Base-by-base conservation (phyloP, 1,139 yeast genomes). In the Nematodospora anomalae region DNA sequence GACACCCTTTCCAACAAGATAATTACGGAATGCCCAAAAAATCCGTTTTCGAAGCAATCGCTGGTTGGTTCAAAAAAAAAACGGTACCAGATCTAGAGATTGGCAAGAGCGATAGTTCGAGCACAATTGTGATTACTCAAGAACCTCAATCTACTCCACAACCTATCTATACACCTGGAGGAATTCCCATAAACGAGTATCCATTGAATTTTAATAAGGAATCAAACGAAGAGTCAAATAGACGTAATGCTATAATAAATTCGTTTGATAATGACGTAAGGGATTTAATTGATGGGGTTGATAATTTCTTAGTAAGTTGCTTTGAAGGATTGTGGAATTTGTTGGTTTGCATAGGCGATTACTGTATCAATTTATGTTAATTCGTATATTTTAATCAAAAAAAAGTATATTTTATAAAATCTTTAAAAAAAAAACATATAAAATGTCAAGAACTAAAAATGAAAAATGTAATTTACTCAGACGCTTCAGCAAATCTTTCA, bases 401-500 rank as follows among this genome's bases (percentile, higher is more conserved):
- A 18, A 27, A 18, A 18, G 21, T 18, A 18, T 18, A 18, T 26
- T 25, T 16, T 15, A 25, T 24, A 21, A 10, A 13, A 32, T 10
- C 29, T 24, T 21, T 24, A 10, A 30, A 15, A 26, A 40, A 32
- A 22, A 27, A 27, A 25, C 23, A 16, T 16, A 16, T 24, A 15
- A 23, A 26, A 21, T 33, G 5, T 18, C 11, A 16, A n/a, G 16
- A 21, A 21, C 11, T 26, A 26, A 24, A 26, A 28, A 33, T 38
- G 33, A 44, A 40, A 28, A 37, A 13, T n/a, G n/a, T 20, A 30
- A 33, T 71, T 89, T 79, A 90, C 71, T 92, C 97, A 43, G 95
- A 78, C 33, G 96, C 95, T 66, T 90, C 97, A 47, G 96, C 94
- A 67, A 92, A 92, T 67, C 86, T 83, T 60, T 92, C 97, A 50